Percentiles rank a stretch among this genome's conserved stretches.
Conservation (phyloP, 257 asterid species). For the Fraxinus anomala region DNA sequence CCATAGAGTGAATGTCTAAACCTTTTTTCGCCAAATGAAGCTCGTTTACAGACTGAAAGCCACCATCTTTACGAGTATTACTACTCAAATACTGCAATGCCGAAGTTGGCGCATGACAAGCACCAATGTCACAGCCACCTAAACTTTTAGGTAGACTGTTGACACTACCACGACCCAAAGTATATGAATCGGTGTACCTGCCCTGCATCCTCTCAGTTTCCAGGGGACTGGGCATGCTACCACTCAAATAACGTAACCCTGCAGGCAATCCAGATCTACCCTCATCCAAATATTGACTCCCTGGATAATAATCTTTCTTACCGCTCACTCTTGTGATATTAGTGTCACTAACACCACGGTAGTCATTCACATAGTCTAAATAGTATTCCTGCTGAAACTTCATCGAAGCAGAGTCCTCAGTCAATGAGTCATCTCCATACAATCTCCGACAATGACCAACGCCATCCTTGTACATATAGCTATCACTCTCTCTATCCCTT, state of each 20-base stretch:
- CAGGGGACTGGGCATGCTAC: constrained; percentile 25
- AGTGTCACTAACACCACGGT: constrained; percentile 35
- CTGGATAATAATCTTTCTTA: constrained; percentile 34
- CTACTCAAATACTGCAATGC: constrained; percentile 34
- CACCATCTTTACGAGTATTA: constrained; percentile 34
- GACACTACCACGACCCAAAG: constrained; percentile 33
- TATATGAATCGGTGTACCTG: constrained; percentile 39
- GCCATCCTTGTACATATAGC: constrained; percentile 24
- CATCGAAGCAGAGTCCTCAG: constrained; percentile 35
- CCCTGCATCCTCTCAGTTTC: constrained; percentile 43
- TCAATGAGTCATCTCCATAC: constrained; percentile 31
- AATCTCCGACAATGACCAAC: constrained; percentile 30
- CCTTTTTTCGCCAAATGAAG: constrained; percentile 37
- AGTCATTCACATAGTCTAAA: constrained; percentile 32
- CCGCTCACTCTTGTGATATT: constrained; percentile 29
- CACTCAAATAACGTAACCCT: constrained; percentile 24
- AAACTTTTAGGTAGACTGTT: constrained; percentile 24
- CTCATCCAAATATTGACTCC: constrained; percentile 28
- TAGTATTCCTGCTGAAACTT: constrained; percentile 38
- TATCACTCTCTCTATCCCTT: constrained; percentile 19
- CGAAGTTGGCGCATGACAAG: constrained; percentile 27
- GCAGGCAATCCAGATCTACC: constrained; percentile 27
- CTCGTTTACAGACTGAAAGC: constrained; percentile 26
- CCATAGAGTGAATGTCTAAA: constrained; percentile 30
- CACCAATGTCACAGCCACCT: constrained; percentile 30